A percentile compares a stretch with the other conserved stretches of the same genome.
phyloP scores from a whole-genome alignment of 1,139 yeast species.

The Kodamaea sp. region DNA sequence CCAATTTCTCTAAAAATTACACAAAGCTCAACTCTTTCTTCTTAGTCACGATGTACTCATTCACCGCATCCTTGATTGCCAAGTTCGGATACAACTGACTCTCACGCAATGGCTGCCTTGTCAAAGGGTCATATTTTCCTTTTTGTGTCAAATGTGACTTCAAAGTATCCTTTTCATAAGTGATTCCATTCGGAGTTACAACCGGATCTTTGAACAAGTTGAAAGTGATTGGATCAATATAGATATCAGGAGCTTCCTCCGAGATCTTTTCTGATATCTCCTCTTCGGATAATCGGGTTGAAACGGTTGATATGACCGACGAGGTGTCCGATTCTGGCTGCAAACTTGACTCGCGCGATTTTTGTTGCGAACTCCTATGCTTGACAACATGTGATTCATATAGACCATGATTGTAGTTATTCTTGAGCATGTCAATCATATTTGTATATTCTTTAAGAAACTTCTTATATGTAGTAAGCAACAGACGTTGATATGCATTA shows the following conservation, averaged over 20 bases:
- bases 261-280: constrained; percentile 10
- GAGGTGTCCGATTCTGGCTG: constrained; percentile 2
- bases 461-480: constrained; percentile 16
- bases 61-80: constrained; percentile 40
- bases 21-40: background rate
- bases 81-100: constrained; percentile 43
- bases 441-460: constrained; percentile 19
- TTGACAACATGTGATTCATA: constrained; percentile 12
- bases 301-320: background rate
- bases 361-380: constrained; percentile 7
- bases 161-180: constrained; percentile 42
- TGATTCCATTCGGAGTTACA: constrained; percentile 47
- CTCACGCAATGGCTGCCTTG: constrained; percentile 35
- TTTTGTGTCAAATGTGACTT: constrained; percentile 34
- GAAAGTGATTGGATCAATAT: constrained; percentile 47
- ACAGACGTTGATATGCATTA: constrained; percentile 14
- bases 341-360: constrained; percentile 3
- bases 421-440: constrained; percentile 21
- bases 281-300: background rate
- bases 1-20: background rate
- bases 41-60: constrained; percentile 16
- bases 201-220: constrained; percentile 46
- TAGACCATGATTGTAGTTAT: constrained; percentile 19
- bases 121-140: constrained; percentile 38
- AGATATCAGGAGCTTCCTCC: constrained; percentile 39